Evolutionary conservation across 768 basidiomycete genomes (phyloP), one percentile per base, ranked within the genome.

Genomic region (Boletus rubescentipes): DNA sequence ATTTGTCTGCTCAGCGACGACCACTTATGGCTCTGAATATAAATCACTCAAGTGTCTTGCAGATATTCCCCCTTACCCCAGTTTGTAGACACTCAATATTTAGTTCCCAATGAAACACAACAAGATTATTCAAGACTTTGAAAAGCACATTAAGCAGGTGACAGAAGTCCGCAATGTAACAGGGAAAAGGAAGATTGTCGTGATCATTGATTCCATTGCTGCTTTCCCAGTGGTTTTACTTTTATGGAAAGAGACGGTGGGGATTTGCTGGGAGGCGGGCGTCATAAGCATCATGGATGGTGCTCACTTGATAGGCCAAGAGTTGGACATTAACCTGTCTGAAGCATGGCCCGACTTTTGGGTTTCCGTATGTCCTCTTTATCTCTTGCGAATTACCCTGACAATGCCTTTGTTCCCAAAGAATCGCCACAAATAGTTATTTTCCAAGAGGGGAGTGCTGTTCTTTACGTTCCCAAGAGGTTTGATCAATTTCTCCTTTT

Each of bases 371-470:
- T 23, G 81, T 73, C 4, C 4, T 16, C 39, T 20, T 30, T 32
- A 21, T 29, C 29, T 35, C 14, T 4, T n/a, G 18, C 11, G 20
- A 35, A 1, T 16, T 7, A 16, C 44, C 23, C n/a, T 45, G 26
- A 39, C 23, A 32, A 3, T 14, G 9, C 49, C 21, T 35, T 20
- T 9, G 11, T 50, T 38, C 10, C 5, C 2, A 14, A 49, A 89
- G 83, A 92, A 92, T 61, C 87, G 86, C 59, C 88, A 93, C 70
- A 93, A 94, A 69, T 95, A 93, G 91, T 72, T 93, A 2, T 85
- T 78, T 60, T 77, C 82, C 4, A 86, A 89, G 66, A 79, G 91
- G 6, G 75, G 82, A 83, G 78, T 42, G 84, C 89, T 0, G 74
- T 87, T 16, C 72, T 94, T 15, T 94, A 93, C 65, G 87, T 90